Evolutionary conservation across 2,329 filamentous ascomycete species (phyloP).

Genomic region (Fonsecaea pedrosoi): DNA sequence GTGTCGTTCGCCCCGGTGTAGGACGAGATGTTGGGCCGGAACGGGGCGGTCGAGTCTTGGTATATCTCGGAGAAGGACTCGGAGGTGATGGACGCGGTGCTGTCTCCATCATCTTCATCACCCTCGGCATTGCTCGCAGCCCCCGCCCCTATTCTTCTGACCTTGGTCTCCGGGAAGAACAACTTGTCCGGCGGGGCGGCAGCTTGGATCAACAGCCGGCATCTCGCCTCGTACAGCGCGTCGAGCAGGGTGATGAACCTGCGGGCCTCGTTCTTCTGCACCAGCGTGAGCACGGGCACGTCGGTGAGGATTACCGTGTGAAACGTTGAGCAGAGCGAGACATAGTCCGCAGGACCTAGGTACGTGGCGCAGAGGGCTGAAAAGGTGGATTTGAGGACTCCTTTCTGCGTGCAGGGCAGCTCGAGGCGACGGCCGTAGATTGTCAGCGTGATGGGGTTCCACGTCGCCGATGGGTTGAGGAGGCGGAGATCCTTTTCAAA

Average conservation of each 20-base stretch:
- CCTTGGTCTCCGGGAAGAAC: conserved; percentile 72
- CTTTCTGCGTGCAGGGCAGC: conserved; percentile 61
- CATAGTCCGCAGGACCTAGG: conserved; percentile 82
- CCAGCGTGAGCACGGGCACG: conserved; percentile 69
- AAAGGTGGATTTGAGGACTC: conserved; percentile 68
- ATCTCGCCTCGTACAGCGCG: conserved; percentile 80
- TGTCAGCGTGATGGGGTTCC: conserved; percentile 34
- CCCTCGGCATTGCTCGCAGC: neutral
- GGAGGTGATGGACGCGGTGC: conserved; percentile 63
- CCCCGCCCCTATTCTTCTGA: conserved; percentile 7
- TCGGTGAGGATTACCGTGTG: conserved; percentile 77
- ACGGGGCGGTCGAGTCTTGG: conserved; percentile 77
- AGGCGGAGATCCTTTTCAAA: conserved; percentile 23
- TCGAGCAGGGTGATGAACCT: conserved; percentile 82
- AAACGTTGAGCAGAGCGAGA: conserved; percentile 78
- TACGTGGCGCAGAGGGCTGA: conserved; percentile 67
- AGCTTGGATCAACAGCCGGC: conserved; percentile 74
- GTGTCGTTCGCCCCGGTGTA: conserved; percentile 55
- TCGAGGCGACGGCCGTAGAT: conserved; percentile 54
- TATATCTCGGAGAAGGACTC: conserved; percentile 76
- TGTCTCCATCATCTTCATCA: neutral
- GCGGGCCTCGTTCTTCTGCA: conserved; percentile 80
- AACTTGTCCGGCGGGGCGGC: conserved; percentile 72
- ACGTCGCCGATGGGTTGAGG: conserved; percentile 33
- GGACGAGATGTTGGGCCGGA: conserved; percentile 77